Evolutionary conservation across 345 rosid genomes (phyloP).

Genomic region (Eucalyptus microcorys): DNA sequence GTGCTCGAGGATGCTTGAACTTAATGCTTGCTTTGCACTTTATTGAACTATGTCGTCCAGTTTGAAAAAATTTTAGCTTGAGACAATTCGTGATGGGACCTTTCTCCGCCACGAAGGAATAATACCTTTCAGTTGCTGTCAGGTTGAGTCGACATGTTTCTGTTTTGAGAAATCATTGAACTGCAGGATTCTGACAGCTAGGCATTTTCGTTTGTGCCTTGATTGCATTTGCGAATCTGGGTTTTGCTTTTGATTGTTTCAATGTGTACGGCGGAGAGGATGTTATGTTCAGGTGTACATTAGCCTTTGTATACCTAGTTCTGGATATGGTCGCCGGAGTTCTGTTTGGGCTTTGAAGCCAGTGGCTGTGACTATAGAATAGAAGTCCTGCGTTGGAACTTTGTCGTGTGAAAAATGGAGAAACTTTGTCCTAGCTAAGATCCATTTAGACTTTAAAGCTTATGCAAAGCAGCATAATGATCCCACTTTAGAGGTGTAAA

Average conservation of each 20-base stretch:
- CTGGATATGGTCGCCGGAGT: neutral
- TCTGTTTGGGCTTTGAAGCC: neutral
- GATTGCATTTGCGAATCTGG: neutral
- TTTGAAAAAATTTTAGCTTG: neutral
- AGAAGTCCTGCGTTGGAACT: neutral
- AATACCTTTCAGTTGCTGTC: neutral
- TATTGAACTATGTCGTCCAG: neutral
- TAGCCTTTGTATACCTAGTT: neutral
- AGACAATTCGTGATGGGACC: neutral
- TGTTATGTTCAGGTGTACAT: neutral
- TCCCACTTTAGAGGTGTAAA: neutral
- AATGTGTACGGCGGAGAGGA: neutral
- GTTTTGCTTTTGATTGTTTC: neutral
- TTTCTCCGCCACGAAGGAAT: neutral
- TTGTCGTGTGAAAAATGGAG: neutral
- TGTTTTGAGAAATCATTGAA: neutral
- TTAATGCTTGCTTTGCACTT: neutral
- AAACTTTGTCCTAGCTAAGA: neutral
- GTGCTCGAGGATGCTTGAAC: neutral
- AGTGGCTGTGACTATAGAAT: neutral
- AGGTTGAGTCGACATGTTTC: neutral
- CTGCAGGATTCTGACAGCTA: neutral
- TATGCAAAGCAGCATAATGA: neutral
- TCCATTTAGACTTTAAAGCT: neutral
- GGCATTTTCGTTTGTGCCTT: neutral